Base-by-base conservation (phyloP, 768 basidiomycete species). In the Coprinopsis cinerea region DNA sequence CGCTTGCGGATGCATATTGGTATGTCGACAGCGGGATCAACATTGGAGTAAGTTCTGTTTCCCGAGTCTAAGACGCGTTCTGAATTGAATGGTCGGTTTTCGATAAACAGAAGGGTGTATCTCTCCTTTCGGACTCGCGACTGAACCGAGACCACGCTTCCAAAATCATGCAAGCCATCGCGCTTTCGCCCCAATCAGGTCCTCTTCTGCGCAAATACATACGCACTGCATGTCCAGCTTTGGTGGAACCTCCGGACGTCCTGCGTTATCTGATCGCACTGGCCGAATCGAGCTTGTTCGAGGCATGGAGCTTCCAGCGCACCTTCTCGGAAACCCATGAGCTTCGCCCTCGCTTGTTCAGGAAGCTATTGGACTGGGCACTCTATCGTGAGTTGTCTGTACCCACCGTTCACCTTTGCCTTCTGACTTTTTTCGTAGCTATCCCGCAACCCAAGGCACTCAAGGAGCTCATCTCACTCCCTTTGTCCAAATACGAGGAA, bases 1-100 rank as follows among this genome's bases (percentile, higher is more conserved):
- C 75, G 3, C 74, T 92, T 41, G 79, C 86, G n/a, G 84, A 88
- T 67, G 89, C 90, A 59, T 92, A 92, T 67, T 92, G 86, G 85
- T 68, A 79, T 62, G 67, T 92, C 52, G 90, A 92, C 65, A 74
- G 79, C 1, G 86, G 85, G 10, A 70, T 74, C n/a, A 70, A 81
- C 37, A 62, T 85, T 44, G 63, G 76, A 41, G 88, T 90, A 63
- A 54, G 85, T 77, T 13, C n/a, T 43, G 34, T 37, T 43, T 46
- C 27, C n/a, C 34, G 27, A 41, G 23, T 23, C 4, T 15, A 9
- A 25, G 56, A 11, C 15, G 17, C 11, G 46, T 43, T 7, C 18
- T 25, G 36, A 36, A 11, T 11, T 46, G n/a, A 40, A 4, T 41
- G 1, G 6, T 53, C 10, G 44, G n/a, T 50, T 43, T 40, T n/a